phyloP scores from a whole-genome alignment of 257 asterid genomes.

The Nicotiana tomentosiformis region DNA sequence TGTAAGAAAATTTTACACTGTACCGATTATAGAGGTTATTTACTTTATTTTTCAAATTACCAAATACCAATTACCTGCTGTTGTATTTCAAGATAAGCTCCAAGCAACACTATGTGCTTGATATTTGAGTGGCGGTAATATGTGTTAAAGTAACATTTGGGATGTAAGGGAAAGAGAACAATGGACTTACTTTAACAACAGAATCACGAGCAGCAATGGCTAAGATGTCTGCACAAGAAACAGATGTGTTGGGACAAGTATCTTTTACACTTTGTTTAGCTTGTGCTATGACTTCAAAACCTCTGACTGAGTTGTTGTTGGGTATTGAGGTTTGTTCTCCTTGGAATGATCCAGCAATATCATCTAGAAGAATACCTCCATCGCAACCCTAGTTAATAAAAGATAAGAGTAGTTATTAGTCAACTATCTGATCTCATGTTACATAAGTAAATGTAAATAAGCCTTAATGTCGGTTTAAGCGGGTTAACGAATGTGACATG shows the following conservation, averaged over 20 bases:
- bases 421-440: background rate
- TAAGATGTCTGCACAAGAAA: constrained; percentile 11
- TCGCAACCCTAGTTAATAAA: background rate
- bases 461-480: too few species aligned
- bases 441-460: too few species aligned
- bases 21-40: too few species aligned
- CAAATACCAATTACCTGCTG: too few species aligned
- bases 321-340: constrained; percentile 11
- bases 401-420: background rate
- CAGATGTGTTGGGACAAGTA: background rate
- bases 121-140: too few species aligned
- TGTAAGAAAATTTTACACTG: too few species aligned
- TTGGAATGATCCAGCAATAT: background rate
- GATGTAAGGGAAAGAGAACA: background rate
- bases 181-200: constrained; percentile 1
- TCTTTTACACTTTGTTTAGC: background rate
- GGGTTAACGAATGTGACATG: too few species aligned
- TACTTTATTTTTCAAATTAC: too few species aligned
- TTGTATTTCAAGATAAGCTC: too few species aligned
- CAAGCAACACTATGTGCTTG: too few species aligned
- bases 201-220: constrained; percentile 16
- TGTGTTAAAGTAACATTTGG: too few species aligned
- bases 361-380: constrained; percentile 14
- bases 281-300: constrained; percentile 5
- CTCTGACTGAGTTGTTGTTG: constrained; percentile 5